Conservation (phyloP, 441 rosid species). For the Gossypium gossypioides region DNA sequence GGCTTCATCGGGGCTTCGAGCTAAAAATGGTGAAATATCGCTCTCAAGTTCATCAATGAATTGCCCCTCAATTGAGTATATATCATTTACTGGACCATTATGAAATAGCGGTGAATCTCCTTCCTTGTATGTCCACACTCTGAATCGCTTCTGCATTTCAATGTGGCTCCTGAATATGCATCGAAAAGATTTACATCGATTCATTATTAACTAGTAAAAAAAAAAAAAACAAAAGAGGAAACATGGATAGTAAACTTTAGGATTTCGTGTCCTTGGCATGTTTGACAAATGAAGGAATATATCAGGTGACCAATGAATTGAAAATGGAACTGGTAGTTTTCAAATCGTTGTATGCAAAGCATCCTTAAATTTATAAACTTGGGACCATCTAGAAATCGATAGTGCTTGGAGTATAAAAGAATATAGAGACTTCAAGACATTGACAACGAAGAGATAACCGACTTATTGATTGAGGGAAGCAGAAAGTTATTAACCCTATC, state of each 20-base stretch:
- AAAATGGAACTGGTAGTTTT: neutral
- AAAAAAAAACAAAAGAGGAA: neutral
- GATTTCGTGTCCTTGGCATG: neutral
- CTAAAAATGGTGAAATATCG: conserved; percentile 30
- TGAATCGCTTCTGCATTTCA: conserved; percentile 65
- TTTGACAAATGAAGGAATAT: neutral
- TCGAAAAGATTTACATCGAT: neutral
- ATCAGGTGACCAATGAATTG: neutral
- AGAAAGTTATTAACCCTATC: neutral
- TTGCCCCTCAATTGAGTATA: conserved; percentile 63
- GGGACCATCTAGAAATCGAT: neutral
- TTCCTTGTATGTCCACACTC: conserved; percentile 71
- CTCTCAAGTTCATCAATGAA: conserved; percentile 54
- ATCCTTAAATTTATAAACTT: neutral
- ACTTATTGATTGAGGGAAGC: neutral
- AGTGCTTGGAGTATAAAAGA: neutral
- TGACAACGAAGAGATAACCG: neutral
- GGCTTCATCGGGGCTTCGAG: conserved; percentile 45
- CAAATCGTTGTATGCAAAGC: neutral
- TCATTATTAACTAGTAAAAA: neutral
- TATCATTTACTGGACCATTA: conserved; percentile 53
- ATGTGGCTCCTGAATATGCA: conserved; percentile 47
- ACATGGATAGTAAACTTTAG: neutral
- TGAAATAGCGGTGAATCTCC: conserved; percentile 64
- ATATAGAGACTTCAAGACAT: neutral